These are phyloP conservation scores for Fusarium sp. DNA, from an alignment of 2,329 filamentous ascomycete genomes.

Conservation along the genomic window DNA sequence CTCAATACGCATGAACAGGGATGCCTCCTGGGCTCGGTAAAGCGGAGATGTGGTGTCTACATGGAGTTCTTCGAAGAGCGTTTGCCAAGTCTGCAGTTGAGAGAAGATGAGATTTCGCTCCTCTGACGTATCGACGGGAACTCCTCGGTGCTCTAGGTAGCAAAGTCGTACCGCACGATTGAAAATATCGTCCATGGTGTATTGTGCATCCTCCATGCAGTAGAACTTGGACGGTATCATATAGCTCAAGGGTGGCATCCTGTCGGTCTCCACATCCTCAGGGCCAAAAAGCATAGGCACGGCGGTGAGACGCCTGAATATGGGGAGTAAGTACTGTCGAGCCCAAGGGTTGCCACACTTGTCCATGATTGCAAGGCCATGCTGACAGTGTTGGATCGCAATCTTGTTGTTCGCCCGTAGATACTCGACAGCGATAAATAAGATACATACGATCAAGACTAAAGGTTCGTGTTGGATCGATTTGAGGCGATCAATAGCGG, in stretches of 20 bases:
- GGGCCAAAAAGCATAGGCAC: conserved; percentile 21
- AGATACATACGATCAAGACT: conserved; percentile 13
- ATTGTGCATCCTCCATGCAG: conserved; percentile 10
- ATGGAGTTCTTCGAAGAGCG: not conserved
- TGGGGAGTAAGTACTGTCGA: conserved; percentile 10
- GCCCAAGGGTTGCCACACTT: conserved; percentile 5
- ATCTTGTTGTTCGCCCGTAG: conserved; percentile 4
- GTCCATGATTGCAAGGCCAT: conserved; percentile 10
- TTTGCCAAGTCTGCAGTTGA: not conserved
- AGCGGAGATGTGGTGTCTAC: not conserved
- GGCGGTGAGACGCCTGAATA: conserved; percentile 13
- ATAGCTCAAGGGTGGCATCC: not conserved
- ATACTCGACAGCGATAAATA: conserved; percentile 25
- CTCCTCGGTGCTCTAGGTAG: not conserved
- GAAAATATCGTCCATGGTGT: conserved; percentile 23
- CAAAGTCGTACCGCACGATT: conserved; percentile 4
- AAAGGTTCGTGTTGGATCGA: not conserved
- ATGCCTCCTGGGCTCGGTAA: not conserved
- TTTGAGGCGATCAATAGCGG: conserved; percentile 18
- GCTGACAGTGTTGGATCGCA: conserved; percentile 11
- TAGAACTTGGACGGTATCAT: conserved; percentile 4
- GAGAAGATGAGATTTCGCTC: not conserved
- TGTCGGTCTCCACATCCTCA: not conserved
- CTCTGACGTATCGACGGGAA: not conserved
- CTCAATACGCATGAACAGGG: not conserved